Evolutionary conservation across 2,329 filamentous ascomycete genomes (phyloP).

Genomic region (Fusarium papillatum): DNA sequence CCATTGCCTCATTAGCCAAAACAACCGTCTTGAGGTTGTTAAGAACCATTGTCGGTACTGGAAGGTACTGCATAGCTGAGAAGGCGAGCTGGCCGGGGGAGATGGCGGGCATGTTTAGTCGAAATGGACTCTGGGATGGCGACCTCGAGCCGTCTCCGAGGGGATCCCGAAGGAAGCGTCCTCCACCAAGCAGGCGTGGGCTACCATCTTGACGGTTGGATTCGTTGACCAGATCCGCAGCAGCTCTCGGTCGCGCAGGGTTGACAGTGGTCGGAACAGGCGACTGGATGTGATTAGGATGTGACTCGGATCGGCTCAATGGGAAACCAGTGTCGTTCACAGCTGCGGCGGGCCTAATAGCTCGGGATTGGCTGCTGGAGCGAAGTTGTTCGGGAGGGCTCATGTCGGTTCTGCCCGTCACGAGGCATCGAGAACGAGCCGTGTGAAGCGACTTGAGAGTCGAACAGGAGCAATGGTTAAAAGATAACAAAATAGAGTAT

Average conservation of each 20-base stretch:
- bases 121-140: conserved; percentile 53
- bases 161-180: conserved; percentile 53
- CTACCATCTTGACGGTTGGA: conserved; percentile 40
- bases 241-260: conserved; percentile 32
- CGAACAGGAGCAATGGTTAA: conserved; percentile 3
- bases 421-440: conserved; percentile 40
- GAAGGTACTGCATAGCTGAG: conserved; percentile 80
- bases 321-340: conserved; percentile 39
- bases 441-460: conserved; percentile 18
- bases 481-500: neutral
- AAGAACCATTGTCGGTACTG: conserved; percentile 78
- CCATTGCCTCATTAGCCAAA: conserved; percentile 83
- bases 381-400: conserved; percentile 47
- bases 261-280: conserved; percentile 27
- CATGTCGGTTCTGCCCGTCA: conserved; percentile 48
- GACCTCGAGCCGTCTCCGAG: conserved; percentile 46
- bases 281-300: conserved; percentile 29
- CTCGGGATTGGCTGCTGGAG: conserved; percentile 46
- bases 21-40: conserved; percentile 78
- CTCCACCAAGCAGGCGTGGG: conserved; percentile 40
- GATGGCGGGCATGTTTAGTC: conserved; percentile 60
- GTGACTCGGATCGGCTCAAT: conserved; percentile 25
- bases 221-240: conserved; percentile 32
- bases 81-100: conserved; percentile 71
- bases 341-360: conserved; percentile 41